Conservation (phyloP, 1,284 basidiomycete species). For the Tilletia caries region DNA sequence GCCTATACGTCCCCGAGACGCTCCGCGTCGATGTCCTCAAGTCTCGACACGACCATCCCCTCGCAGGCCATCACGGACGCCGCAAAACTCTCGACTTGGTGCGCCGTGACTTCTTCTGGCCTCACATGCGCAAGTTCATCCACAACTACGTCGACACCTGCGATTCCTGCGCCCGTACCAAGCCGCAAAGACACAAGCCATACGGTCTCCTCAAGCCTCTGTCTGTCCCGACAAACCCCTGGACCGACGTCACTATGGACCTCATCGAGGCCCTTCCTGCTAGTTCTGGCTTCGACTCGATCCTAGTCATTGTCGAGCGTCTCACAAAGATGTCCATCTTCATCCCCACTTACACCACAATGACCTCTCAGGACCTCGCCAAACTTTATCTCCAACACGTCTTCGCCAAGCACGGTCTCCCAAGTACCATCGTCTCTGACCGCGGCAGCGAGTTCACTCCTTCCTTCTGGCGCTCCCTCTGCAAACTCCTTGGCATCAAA, state of each 20-base stretch:
- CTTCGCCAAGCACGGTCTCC: conserved; percentile 53
- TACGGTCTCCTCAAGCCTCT: conserved; percentile 55
- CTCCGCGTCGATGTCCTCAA: background rate
- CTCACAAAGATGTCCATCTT: conserved; percentile 53
- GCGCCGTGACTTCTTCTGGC: conserved; percentile 54
- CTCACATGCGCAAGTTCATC: conserved; percentile 49
- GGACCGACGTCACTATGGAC: conserved; percentile 58
- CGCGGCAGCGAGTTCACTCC: conserved; percentile 53
- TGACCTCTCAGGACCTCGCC: conserved; percentile 46
- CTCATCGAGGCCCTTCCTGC: conserved; percentile 55
- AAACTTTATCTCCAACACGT: conserved; percentile 31
- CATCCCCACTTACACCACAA: conserved; percentile 61
- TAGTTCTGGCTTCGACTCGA: conserved; percentile 41
- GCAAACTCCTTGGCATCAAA: conserved; percentile 29
- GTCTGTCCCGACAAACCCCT: conserved; percentile 54
- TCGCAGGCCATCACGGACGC: conserved; percentile 13
- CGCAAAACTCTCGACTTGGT: conserved; percentile 25
- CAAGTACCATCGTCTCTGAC: conserved; percentile 53
- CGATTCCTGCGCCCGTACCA: conserved; percentile 55
- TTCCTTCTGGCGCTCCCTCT: conserved; percentile 50
- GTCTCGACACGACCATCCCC: conserved; percentile 9
- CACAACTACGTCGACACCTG: conserved; percentile 56
- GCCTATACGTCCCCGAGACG: conserved; percentile 10
- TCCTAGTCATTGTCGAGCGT: conserved; percentile 52
- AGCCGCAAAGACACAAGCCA: conserved; percentile 36